These are phyloP conservation scores for Alternaria ethzedia DNA, from an alignment of 2,329 filamentous ascomycete genomes.

Conservation along the genomic window DNA sequence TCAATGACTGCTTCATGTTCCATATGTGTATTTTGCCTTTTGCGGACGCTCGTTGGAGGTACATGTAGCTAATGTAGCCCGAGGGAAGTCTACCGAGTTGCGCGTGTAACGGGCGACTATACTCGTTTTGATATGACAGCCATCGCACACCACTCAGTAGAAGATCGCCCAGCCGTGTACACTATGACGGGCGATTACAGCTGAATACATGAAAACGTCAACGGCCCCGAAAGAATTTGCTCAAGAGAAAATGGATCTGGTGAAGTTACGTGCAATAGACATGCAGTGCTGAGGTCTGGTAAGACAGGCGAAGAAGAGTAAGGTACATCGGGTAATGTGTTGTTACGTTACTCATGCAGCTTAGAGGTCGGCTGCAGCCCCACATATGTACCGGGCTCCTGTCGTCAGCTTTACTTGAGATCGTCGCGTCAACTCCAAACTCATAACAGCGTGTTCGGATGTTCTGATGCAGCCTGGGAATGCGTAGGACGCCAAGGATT, in stretches of 20 bases:
- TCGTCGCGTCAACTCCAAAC: not conserved
- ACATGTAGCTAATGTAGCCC: not conserved
- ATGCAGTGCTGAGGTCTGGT: not conserved
- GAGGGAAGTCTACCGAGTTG: constrained; percentile 1
- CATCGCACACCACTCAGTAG: not conserved
- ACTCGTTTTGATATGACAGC: not conserved
- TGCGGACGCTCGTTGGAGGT: not conserved
- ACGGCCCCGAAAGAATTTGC: not conserved
- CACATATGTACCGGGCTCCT: not conserved
- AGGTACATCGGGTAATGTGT: not conserved
- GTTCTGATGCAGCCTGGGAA: not conserved
- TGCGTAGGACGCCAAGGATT: not conserved
- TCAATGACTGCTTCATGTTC: not conserved
- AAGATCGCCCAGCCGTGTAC: not conserved
- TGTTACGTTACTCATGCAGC: not conserved
- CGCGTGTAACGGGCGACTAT: constrained; percentile 4
- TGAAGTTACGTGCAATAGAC: not conserved
- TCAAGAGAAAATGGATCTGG: not conserved
- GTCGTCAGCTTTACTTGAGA: not conserved
- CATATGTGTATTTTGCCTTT: not conserved
- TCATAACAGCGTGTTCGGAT: not conserved
- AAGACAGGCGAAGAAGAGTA: not conserved
- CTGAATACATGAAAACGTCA: not conserved
- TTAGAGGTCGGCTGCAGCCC: not conserved
- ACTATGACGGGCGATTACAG: not conserved